Percentiles rank a stretch among this genome's conserved stretches.
phyloP scores from a whole-genome alignment of 2,329 filamentous ascomycete genomes.

The Neonectria hederae region DNA sequence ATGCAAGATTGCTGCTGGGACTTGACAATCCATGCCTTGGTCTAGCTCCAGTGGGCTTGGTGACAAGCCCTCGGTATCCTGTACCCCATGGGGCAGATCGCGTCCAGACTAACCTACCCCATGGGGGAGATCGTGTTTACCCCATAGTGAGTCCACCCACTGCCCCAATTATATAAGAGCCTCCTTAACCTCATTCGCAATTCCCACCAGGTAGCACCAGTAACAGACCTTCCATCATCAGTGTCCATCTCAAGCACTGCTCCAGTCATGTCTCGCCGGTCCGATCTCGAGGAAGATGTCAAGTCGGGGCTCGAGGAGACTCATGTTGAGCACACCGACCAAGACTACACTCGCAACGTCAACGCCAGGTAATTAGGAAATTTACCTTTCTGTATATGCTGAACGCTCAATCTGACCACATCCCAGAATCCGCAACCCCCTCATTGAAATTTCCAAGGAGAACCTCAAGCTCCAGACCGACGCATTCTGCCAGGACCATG shows the following conservation, averaged over 20 bases:
- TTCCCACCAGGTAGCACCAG: neutral
- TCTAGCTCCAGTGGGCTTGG: neutral
- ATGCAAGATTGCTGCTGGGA: neutral
- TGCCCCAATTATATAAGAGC: constrained; percentile 10
- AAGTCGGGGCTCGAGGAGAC: constrained; percentile 9
- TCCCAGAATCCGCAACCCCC: constrained; percentile 42
- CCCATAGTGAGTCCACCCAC: neutral
- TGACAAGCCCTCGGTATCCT: constrained; percentile 2
- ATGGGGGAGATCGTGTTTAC: neutral
- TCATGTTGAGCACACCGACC: constrained; percentile 32
- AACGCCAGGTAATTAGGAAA: constrained; percentile 43
- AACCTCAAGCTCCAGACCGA: constrained; percentile 35
- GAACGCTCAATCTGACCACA: neutral
- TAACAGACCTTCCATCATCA: neutral
- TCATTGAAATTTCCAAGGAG: constrained; percentile 36
- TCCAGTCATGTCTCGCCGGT: constrained; percentile 12
- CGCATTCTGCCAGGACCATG: constrained; percentile 41
- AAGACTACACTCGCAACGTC: constrained; percentile 44
- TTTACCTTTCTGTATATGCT: neutral
- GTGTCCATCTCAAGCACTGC: neutral
- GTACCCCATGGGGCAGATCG: constrained; percentile 1
- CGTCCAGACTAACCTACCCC: neutral
- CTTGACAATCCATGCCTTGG: neutral
- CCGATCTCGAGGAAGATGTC: constrained; percentile 38
- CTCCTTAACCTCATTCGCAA: neutral